phyloP scores from a whole-genome alignment of 768 basidiomycete genomes.

The Boletus sp. region DNA sequence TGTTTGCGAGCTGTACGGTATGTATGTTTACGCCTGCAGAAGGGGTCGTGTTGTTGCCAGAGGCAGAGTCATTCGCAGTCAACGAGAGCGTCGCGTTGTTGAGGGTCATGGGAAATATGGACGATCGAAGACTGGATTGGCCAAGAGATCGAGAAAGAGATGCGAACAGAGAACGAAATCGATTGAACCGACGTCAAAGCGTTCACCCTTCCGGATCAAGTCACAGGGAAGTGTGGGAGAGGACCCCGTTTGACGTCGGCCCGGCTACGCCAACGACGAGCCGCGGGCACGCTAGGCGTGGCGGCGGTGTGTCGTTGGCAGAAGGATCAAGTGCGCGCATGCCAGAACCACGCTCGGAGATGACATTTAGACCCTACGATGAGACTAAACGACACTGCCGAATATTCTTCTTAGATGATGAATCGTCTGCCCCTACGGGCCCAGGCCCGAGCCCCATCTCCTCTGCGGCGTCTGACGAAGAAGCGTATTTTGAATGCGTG shows the following conservation, averaged over 20 bases:
- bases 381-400: constrained; percentile 25
- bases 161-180: not conserved
- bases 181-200: not conserved
- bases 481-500: constrained; percentile 44
- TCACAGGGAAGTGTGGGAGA: not conserved
- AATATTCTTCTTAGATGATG: constrained; percentile 24
- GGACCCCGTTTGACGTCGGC: not conserved
- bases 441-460: not conserved
- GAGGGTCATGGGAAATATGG: constrained; percentile 36
- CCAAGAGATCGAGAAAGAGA: not conserved
- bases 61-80: constrained; percentile 33
- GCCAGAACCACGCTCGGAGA: not conserved
- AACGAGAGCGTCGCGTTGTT: constrained; percentile 51
- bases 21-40: constrained; percentile 47
- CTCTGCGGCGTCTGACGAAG: constrained; percentile 5
- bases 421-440: not conserved
- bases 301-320: not conserved
- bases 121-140: constrained; percentile 30
- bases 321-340: constrained; percentile 5
- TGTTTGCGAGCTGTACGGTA: constrained; percentile 56
- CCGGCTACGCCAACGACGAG: not conserved
- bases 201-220: not conserved
- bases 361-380: constrained; percentile 16
- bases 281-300: not conserved
- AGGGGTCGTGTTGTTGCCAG: constrained; percentile 9